These are phyloP conservation scores for Candida krabiensis DNA, from an alignment of 805 yeast species.

Conservation along the genomic window DNA sequence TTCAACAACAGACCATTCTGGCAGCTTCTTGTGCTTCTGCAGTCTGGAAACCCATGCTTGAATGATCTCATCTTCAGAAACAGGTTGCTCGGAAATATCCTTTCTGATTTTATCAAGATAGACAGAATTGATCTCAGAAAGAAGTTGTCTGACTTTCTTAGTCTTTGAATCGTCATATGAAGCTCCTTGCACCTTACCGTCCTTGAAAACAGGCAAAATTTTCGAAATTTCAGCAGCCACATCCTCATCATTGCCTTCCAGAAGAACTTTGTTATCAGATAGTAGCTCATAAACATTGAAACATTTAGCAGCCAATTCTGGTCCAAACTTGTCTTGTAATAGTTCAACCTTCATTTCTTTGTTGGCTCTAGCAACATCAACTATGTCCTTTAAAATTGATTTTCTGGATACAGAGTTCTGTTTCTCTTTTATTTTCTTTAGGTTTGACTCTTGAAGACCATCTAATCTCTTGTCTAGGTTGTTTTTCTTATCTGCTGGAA, in stretches of 20 bases:
- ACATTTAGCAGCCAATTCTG: slow-evolving; percentile 32
- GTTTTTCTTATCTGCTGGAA: slow-evolving; percentile 9
- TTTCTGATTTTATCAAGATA: slow-evolving; percentile 33
- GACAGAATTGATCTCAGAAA: slow-evolving; percentile 33
- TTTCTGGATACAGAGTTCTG: slow-evolving; percentile 44
- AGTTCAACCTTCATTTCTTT: slow-evolving; percentile 25
- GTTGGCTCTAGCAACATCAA: slow-evolving; percentile 28
- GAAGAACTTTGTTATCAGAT: slow-evolving; percentile 22
- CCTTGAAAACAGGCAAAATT: slow-evolving; percentile 34
- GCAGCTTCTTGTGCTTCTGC: slow-evolving; percentile 39
- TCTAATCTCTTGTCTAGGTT: slow-evolving; percentile 32
- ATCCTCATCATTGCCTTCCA: slow-evolving; percentile 24
- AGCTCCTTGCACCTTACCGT: slow-evolving; percentile 31
- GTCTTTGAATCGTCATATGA: slow-evolving; percentile 29
- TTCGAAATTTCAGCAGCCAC: slow-evolving; percentile 54
- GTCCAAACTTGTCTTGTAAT: slow-evolving; percentile 40
- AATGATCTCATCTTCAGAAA: slow-evolving; percentile 29
- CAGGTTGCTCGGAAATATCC: slow-evolving; percentile 24
- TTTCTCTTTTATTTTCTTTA: slow-evolving; percentile 34
- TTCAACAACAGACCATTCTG: slow-evolving; percentile 34
- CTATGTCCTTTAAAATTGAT: slow-evolving; percentile 44
- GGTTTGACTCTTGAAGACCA: slow-evolving; percentile 29
- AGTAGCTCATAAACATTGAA: slow-evolving; percentile 35
- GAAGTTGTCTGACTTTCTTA: slow-evolving; percentile 33
- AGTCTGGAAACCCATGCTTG: slow-evolving; percentile 49